phyloP scores from a whole-genome alignment of 129 eudicot species.

The Artemisia argyi region DNA sequence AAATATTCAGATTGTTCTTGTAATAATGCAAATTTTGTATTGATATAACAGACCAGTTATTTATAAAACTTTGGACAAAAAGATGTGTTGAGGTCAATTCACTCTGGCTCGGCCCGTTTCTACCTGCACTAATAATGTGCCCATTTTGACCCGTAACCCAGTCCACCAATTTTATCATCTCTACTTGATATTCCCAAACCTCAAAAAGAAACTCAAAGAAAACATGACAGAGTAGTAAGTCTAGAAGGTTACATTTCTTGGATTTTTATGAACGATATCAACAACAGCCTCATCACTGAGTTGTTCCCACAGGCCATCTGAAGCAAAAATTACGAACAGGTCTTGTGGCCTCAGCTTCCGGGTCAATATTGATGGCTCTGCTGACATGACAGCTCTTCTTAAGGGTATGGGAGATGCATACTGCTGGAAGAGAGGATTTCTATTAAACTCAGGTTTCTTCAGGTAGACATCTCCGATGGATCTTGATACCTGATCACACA shows the following conservation, averaged over 20 bases:
- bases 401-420: conserved; percentile 62
- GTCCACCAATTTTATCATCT: not conserved
- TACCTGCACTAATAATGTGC: not conserved
- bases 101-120: not conserved
- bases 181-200: not conserved
- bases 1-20: not conserved
- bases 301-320: conserved; percentile 96
- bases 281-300: conserved; percentile 73
- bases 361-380: conserved; percentile 73
- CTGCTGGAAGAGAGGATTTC: conserved; percentile 66
- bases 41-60: not conserved
- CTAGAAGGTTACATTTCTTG: conserved; percentile 47
- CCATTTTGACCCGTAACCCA: conserved; percentile 1
- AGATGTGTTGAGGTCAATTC: not conserved
- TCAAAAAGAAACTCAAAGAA: not conserved
- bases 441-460: conserved; percentile 70
- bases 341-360: conserved; percentile 60
- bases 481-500: conserved; percentile 66
- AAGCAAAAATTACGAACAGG: conserved; percentile 72
- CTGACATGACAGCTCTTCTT: conserved; percentile 69
- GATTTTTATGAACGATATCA: conserved; percentile 66
- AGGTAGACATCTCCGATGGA: conserved; percentile 83
- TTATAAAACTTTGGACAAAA: not conserved
- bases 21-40: not conserved
- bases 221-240: not conserved